A percentile compares a stretch with the other conserved stretches of the same genome.
Evolutionary conservation across 2,329 filamentous ascomycete species (phyloP).

Genomic region (Arthrocladium fulminans): DNA sequence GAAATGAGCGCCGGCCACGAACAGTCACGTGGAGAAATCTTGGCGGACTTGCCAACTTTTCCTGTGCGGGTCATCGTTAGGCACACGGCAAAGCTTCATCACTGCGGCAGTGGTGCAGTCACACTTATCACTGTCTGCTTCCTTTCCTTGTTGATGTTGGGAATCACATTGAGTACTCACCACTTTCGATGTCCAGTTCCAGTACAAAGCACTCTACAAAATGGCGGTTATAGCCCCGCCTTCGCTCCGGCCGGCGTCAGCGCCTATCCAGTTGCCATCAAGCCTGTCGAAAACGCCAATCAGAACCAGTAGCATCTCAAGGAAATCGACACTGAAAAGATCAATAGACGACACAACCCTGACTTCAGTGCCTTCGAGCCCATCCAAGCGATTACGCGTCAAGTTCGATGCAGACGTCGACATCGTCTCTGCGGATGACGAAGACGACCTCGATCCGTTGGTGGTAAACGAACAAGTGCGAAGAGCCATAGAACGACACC

Average conservation of each 20-base stretch:
- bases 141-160: not conserved
- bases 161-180: not conserved
- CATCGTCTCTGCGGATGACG: constrained; percentile 24
- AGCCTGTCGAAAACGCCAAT: not conserved
- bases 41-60: too few relatives aligned
- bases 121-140: too few relatives aligned
- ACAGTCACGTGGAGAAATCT: too few relatives aligned
- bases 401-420: constrained; percentile 35
- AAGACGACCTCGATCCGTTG: constrained; percentile 20
- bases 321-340: constrained; percentile 20
- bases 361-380: constrained; percentile 23
- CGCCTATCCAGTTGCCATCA: constrained; percentile 1
- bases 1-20: too few relatives aligned
- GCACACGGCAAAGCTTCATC: not conserved
- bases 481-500: constrained; percentile 47
- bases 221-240: constrained; percentile 19
- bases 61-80: too few relatives aligned
- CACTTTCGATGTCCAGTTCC: not conserved
- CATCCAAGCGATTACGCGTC: constrained; percentile 35
- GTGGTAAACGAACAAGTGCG: constrained; percentile 55
- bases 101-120: not conserved
- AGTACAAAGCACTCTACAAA: not conserved
- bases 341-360: constrained; percentile 21
- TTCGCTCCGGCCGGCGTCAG: constrained; percentile 16
- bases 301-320: not conserved